Base-by-base conservation (phyloP, 345 rosid species). In the Syzygium jambos region DNA sequence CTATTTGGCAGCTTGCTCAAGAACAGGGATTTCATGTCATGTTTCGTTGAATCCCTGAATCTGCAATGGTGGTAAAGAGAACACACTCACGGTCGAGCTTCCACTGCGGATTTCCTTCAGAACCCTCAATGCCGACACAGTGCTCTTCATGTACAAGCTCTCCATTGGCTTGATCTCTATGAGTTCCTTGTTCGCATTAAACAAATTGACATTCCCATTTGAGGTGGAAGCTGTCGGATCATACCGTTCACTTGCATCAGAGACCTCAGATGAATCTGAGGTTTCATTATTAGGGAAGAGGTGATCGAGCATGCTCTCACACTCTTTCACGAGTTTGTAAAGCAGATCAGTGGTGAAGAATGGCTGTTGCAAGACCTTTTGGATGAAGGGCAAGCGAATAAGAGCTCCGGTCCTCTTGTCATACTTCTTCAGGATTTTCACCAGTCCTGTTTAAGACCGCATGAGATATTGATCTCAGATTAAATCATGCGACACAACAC, bases 401-500 rank as follows among this genome's bases (percentile, higher is more conserved):
- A 98, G 91, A 87, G 98, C 98, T 63, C 99, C 99, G 1, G 99
- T 98, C 89, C 99, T 87, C 89, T 96, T 98, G 91, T 98, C 99
- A 68, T 95, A 98, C 93, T 96, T 98, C 94, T 98, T 98, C 65
- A 98, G 92, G 88, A 98, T 98, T 89, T 98, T 98, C 53, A 92
- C 99, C 92, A 98, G 85, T 88, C 99, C 99, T 95, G 94, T 89
- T 17, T 12, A 84, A 57, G 41, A 41, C 56, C 13, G 25, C 25
- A 73, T 46, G 21, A 52, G 27, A n/a, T 80, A 41, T 51, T 19
- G 6, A 41, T 17, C 41, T 84, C 57, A 52, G 5, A 52, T 34
- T 49, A 55, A 84, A 84, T 84, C 85, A 84, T 15, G 52, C 3
- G 17, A 84, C 56, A 27, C 2, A 16, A 46, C 41, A 27, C 29